These are phyloP conservation scores for Hypoxylon rickii DNA, from an alignment of 495 filamentous ascomycete genomes.

Conservation along the genomic window DNA sequence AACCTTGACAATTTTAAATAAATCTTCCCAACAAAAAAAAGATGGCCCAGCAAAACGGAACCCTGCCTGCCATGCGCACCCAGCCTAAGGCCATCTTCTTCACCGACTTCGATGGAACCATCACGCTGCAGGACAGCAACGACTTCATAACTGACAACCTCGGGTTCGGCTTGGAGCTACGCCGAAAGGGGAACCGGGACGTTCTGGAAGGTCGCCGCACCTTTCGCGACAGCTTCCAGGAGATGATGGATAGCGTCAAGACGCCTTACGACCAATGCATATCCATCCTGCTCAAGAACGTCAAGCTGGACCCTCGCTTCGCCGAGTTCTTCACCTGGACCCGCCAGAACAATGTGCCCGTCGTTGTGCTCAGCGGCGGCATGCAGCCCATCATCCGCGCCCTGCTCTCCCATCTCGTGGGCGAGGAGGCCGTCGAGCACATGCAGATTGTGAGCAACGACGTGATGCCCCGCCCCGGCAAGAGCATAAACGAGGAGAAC, in stretches of 20 bases:
- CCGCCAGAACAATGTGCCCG: constrained; percentile 78
- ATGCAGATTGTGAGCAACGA: constrained; percentile 87
- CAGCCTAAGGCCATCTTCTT: constrained; percentile 91
- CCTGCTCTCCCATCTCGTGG: constrained; percentile 76
- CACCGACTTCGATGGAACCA: constrained; percentile 96
- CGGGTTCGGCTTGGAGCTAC: constrained; percentile 72
- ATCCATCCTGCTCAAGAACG: constrained; percentile 72
- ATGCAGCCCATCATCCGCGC: constrained; percentile 92
- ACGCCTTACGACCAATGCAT: constrained; percentile 83
- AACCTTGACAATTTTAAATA: too few relatives aligned
- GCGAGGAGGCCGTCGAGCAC: constrained; percentile 68
- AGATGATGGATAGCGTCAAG: constrained; percentile 83
- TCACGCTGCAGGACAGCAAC: constrained; percentile 90
- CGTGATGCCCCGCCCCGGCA: constrained; percentile 67
- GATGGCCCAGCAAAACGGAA: constrained; percentile 20
- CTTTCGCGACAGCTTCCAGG: constrained; percentile 84
- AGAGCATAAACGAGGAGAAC: constrained; percentile 73
- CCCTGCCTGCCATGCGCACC: constrained; percentile 62
- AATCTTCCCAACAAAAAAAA: neutral
- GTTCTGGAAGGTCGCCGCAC: constrained; percentile 67
- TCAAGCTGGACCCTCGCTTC: constrained; percentile 86
- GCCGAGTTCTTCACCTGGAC: constrained; percentile 84
- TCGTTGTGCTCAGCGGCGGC: constrained; percentile 86
- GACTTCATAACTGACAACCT: constrained; percentile 94
- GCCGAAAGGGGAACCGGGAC: constrained; percentile 69